These are phyloP conservation scores for Nigrograna mackinnonii DNA, from an alignment of 2,329 filamentous ascomycete genomes.

Conservation along the genomic window DNA sequence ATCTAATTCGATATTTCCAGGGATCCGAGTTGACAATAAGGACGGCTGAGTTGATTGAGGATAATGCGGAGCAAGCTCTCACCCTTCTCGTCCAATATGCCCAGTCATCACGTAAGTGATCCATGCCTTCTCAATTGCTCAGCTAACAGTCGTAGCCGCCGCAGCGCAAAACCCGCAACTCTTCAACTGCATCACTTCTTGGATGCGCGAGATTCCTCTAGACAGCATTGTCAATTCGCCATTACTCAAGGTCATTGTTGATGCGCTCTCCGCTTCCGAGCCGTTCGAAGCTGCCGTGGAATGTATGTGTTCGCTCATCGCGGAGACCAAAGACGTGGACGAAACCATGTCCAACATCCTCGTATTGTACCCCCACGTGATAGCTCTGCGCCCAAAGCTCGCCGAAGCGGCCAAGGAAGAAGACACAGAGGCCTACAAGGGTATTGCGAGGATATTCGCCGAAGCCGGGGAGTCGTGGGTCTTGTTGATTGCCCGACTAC, in stretches of 20 bases:
- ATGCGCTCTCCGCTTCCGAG: constrained; percentile 72
- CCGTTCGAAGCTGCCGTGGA: constrained; percentile 90
- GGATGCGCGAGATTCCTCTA: constrained; percentile 91
- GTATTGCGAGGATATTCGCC: constrained; percentile 85
- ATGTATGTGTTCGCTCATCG: constrained; percentile 88
- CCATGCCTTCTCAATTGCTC: neutral
- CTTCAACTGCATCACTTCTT: constrained; percentile 94
- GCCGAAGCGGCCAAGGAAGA: constrained; percentile 75
- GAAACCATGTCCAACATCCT: constrained; percentile 84
- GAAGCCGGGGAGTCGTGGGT: constrained; percentile 96
- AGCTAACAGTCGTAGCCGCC: constrained; percentile 49
- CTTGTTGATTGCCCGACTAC: constrained; percentile 83
- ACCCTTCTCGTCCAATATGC: constrained; percentile 86
- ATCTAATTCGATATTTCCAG: constrained; percentile 57
- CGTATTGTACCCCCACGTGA: constrained; percentile 77
- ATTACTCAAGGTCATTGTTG: constrained; percentile 78
- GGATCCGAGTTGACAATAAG: constrained; percentile 91
- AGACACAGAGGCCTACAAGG: constrained; percentile 84
- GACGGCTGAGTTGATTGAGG: constrained; percentile 85
- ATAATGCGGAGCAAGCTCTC: constrained; percentile 88
- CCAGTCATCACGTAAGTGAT: constrained; percentile 78
- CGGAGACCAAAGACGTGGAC: constrained; percentile 91
- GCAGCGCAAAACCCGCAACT: constrained; percentile 87
- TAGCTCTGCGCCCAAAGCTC: constrained; percentile 78
- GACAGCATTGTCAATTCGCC: constrained; percentile 82